These are phyloP conservation scores for Dendrothele bispora DNA, from an alignment of 768 basidiomycete genomes.

Conservation along the genomic window DNA sequence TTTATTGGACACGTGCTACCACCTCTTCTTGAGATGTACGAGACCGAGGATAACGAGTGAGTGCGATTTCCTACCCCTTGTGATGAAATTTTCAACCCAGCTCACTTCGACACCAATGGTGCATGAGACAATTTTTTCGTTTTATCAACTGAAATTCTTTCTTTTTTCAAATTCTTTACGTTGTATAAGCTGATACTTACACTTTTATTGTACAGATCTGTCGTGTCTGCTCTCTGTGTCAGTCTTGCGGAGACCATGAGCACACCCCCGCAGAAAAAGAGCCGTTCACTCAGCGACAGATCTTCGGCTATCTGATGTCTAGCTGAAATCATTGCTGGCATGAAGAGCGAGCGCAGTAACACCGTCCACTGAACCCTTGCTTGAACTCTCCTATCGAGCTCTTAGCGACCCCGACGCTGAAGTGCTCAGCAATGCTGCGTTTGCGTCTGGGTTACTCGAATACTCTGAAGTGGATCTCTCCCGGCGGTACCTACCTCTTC, in stretches of 20 bases:
- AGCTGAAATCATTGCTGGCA: conserved; percentile 92
- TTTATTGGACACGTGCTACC: conserved; percentile 74
- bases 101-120: conserved; percentile 73
- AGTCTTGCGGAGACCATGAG: conserved; percentile 90
- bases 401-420: conserved; percentile 86
- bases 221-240: conserved; percentile 84
- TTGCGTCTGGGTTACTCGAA: conserved; percentile 90
- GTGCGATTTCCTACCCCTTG: conserved; percentile 31
- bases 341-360: conserved; percentile 88
- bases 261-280: conserved; percentile 55
- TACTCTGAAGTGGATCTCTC: conserved; percentile 81
- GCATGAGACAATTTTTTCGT: conserved; percentile 52
- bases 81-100: conserved; percentile 69
- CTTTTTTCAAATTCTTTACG: conserved; percentile 8
- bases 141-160: conserved; percentile 32
- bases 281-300: conserved; percentile 85
- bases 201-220: conserved; percentile 53
- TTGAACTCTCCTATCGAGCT: conserved; percentile 83
- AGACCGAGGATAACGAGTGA: conserved; percentile 95
- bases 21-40: conserved; percentile 83
- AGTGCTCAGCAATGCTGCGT: conserved; percentile 95
- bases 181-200: conserved; percentile 16
- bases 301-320: conserved; percentile 92
- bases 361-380: conserved; percentile 75
- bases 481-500: conserved; percentile 75